Conservation (phyloP, 495 filamentous ascomycete species). For the Lophium mytilinum region DNA sequence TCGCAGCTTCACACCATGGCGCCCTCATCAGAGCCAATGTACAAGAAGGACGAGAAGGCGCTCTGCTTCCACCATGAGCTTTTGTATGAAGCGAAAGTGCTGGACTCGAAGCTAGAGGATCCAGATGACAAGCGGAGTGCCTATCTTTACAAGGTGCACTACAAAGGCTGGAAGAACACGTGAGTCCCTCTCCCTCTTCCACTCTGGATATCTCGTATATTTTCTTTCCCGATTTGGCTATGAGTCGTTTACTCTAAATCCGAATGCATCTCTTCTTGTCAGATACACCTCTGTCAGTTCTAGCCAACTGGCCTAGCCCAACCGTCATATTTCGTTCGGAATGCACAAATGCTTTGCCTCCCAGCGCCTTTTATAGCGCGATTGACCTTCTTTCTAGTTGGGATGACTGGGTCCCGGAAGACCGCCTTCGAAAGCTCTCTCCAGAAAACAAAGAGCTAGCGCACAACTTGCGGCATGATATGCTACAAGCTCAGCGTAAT, state of each 20-base stretch:
- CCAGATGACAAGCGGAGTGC: conserved; percentile 64
- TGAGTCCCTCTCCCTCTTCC: conserved; percentile 41
- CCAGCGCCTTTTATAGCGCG: not conserved
- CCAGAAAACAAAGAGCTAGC: conserved; percentile 89
- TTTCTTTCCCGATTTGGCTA: not conserved
- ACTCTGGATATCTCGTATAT: not conserved
- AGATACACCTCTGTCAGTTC: not conserved
- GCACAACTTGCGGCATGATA: conserved; percentile 52
- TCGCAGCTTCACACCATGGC: conserved; percentile 43
- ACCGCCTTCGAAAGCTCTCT: conserved; percentile 87
- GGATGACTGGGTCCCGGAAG: conserved; percentile 97
- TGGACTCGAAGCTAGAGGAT: conserved; percentile 60
- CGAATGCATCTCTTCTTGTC: not conserved
- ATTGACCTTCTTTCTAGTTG: conserved; percentile 45
- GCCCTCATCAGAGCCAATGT: conserved; percentile 52
- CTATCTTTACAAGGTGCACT: conserved; percentile 85
- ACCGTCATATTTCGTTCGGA: not conserved
- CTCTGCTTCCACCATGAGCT: conserved; percentile 96
- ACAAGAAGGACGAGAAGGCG: conserved; percentile 82
- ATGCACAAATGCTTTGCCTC: not conserved
- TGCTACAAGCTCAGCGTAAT: conserved; percentile 43
- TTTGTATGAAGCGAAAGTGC: conserved; percentile 92
- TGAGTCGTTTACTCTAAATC: not conserved
- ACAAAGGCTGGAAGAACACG: conserved; percentile 99
- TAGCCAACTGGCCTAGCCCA: not conserved